A percentile compares a stretch with the other conserved stretches of the same genome.
Conservation (phyloP, 306 rosid species). For the Echinosophora koreensis region DNA sequence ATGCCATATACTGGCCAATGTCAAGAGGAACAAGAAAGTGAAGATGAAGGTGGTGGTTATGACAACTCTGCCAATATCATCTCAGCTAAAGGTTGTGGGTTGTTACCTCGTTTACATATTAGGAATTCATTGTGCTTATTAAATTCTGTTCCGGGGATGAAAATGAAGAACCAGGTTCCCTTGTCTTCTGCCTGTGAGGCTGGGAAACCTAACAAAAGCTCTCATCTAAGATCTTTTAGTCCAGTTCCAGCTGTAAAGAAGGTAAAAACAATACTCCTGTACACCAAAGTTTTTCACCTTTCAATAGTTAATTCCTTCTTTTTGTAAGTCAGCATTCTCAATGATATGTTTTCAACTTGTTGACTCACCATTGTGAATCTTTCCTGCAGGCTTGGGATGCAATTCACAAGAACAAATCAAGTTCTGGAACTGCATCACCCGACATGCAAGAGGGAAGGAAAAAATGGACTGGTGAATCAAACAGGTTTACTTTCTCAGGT, state of each 20-base stretch:
- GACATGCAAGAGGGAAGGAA: slow-evolving; percentile 59
- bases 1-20: slow-evolving; percentile 51
- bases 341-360: not conserved
- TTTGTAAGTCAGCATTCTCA: slow-evolving; percentile 24
- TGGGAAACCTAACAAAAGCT: slow-evolving; percentile 56
- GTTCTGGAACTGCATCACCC: slow-evolving; percentile 49
- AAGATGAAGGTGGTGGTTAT: slow-evolving; percentile 51
- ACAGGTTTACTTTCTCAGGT: slow-evolving; percentile 62
- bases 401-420: slow-evolving; percentile 58
- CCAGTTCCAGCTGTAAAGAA: slow-evolving; percentile 70
- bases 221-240: slow-evolving; percentile 60
- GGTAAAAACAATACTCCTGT: slow-evolving; percentile 52
- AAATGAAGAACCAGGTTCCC: slow-evolving; percentile 54
- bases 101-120: slow-evolving; percentile 67
- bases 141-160: slow-evolving; percentile 70
- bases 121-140: slow-evolving; percentile 75
- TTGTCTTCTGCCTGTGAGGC: slow-evolving; percentile 47
- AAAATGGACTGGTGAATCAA: slow-evolving; percentile 62
- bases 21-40: slow-evolving; percentile 71
- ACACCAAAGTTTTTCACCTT: slow-evolving; percentile 8
- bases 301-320: not conserved
- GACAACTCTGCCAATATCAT: slow-evolving; percentile 55
- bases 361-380: slow-evolving; percentile 20
- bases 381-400: slow-evolving; percentile 68
- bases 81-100: slow-evolving; percentile 80